phyloP scores from a whole-genome alignment of 805 yeast genomes.

The Schizosaccharomyces osmophilus region DNA sequence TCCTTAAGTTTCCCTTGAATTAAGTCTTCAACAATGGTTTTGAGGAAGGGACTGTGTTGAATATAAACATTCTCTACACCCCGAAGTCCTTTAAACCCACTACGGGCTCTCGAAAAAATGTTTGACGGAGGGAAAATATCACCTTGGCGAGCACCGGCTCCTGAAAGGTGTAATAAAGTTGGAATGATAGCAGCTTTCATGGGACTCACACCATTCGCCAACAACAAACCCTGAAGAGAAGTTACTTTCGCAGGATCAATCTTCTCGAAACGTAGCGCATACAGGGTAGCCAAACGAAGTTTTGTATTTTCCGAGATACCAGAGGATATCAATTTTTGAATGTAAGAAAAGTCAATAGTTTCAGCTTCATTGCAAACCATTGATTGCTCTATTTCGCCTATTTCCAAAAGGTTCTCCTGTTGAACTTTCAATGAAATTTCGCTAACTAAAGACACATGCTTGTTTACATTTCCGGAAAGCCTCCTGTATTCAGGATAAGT shows the following conservation, averaged over 20 bases:
- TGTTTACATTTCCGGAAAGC: conserved; percentile 65
- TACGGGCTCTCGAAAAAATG: conserved; percentile 18
- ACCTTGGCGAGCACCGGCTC: conserved; percentile 21
- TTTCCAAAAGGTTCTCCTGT: conserved; percentile 39
- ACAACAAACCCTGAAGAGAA: conserved; percentile 10
- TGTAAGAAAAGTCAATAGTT: conserved; percentile 27
- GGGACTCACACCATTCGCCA: conserved; percentile 13
- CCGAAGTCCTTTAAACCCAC: conserved; percentile 20
- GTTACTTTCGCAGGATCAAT: conserved; percentile 17
- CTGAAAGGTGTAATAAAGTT: conserved; percentile 21
- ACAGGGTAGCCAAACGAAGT: conserved; percentile 47
- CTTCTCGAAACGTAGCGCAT: conserved; percentile 46
- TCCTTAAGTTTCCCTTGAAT: conserved; percentile 20
- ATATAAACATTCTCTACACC: conserved; percentile 41
- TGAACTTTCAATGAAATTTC: conserved; percentile 62
- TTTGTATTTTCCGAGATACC: conserved; percentile 27
- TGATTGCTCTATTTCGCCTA: conserved; percentile 76
- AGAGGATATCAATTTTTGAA: conserved; percentile 28
- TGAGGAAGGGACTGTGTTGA: conserved; percentile 69
- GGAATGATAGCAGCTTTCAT: conserved; percentile 17
- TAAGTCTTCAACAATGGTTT: conserved; percentile 20
- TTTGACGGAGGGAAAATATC: conserved; percentile 18
- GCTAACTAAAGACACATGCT: conserved; percentile 73
- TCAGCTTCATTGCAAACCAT: conserved; percentile 44
- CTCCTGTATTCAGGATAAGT: conserved; percentile 85